phyloP scores from a whole-genome alignment of 257 asterid genomes.

The Petunia axillaris region DNA sequence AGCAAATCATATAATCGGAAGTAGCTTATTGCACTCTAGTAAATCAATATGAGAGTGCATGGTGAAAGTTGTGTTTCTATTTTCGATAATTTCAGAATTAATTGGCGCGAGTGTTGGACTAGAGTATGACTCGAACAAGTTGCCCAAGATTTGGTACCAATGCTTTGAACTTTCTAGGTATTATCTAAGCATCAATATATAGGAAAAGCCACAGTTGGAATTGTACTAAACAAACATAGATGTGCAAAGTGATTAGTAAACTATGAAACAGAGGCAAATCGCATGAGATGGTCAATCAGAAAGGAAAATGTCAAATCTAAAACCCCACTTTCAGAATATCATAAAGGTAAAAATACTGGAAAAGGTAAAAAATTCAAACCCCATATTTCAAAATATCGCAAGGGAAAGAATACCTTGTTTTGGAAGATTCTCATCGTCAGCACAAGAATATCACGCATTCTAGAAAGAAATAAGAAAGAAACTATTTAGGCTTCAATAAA shows the following conservation, averaged over 20 bases:
- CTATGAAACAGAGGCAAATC: neutral
- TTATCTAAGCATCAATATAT: neutral
- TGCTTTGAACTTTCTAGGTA: neutral
- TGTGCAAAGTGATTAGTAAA: constrained; percentile 11
- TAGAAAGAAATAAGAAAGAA: constrained; percentile 42
- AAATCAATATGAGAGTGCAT: neutral
- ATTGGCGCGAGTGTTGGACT: neutral
- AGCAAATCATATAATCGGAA: constrained; percentile 16
- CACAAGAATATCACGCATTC: constrained; percentile 83
- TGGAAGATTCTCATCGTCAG: constrained; percentile 90
- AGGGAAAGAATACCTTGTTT: constrained; percentile 66
- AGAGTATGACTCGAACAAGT: neutral
- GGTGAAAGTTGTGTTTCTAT: neutral
- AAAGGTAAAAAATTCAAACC: constrained; percentile 16
- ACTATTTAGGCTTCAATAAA: constrained; percentile 21
- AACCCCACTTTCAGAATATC: constrained; percentile 17
- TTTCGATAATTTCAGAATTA: neutral
- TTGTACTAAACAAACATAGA: constrained; percentile 1
- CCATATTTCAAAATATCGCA: constrained; percentile 17
- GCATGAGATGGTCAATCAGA: constrained; percentile 5
- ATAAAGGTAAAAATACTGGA: constrained; percentile 46
- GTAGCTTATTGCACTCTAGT: constrained; percentile 1
- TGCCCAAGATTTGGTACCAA: neutral
- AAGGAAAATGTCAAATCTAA: neutral
- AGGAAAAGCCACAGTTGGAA: neutral